Percentiles rank a stretch among this genome's conserved stretches.
Evolutionary conservation across 345 rosid genomes (phyloP).

Genomic region (Draba incana): DNA sequence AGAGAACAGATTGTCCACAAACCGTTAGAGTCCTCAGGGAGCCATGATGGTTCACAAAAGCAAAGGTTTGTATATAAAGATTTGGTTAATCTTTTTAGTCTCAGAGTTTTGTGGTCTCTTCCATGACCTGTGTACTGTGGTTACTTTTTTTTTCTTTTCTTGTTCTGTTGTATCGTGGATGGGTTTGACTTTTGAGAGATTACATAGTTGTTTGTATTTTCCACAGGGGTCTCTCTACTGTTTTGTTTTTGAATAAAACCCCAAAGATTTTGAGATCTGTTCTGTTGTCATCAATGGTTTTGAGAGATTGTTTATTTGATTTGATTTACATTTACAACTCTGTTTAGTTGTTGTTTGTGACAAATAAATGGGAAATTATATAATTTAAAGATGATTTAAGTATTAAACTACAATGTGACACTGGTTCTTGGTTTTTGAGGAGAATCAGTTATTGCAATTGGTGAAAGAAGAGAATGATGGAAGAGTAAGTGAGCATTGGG

Average conservation of each 20-base stretch:
- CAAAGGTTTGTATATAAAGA: slow-evolving; percentile 41
- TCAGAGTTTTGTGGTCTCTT: slow-evolving; percentile 23
- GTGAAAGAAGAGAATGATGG: too few relatives aligned
- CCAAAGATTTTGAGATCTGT: slow-evolving; percentile 20
- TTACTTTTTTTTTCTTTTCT: not conserved
- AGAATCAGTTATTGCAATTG: too few relatives aligned
- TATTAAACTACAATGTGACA: too few relatives aligned
- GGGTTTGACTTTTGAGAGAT: slow-evolving; percentile 35
- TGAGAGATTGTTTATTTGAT: not conserved
- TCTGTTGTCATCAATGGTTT: not conserved
- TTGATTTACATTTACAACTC: not conserved
- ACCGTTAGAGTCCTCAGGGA: slow-evolving; percentile 51
- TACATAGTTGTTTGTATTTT: slow-evolving; percentile 38
- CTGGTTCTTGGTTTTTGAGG: too few relatives aligned
- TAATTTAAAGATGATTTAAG: too few relatives aligned
- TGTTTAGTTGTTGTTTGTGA: too few relatives aligned
- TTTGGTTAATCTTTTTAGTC: slow-evolving; percentile 19
- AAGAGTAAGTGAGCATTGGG: too few relatives aligned
- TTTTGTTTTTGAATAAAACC: slow-evolving; percentile 17
- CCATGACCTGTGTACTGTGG: slow-evolving; percentile 12
- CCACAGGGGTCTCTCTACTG: slow-evolving; percentile 24
- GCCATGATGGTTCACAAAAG: slow-evolving; percentile 13
- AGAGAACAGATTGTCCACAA: slow-evolving; percentile 80
- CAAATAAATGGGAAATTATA: too few relatives aligned
- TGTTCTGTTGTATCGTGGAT: slow-evolving; percentile 30